Evolutionary conservation across 2,329 filamentous ascomycete species (phyloP).

Genomic region (Fusarium coicis): DNA sequence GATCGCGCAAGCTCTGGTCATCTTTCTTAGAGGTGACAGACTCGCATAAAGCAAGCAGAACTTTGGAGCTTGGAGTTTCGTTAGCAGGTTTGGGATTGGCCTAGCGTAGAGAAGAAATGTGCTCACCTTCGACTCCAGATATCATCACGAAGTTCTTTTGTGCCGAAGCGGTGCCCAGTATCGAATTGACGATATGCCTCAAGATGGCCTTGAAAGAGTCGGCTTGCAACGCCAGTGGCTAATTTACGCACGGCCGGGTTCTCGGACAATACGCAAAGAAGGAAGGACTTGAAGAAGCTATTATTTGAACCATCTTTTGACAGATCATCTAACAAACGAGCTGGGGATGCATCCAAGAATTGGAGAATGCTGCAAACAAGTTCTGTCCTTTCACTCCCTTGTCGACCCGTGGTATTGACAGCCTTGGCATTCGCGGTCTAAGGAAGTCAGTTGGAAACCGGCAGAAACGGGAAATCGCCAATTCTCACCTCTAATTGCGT

Average conservation of each 20-base stretch:
- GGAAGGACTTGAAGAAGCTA: conserved; percentile 61
- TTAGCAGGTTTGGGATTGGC: background rate
- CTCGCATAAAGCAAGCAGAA: conserved; percentile 61
- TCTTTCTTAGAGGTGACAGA: conserved; percentile 56
- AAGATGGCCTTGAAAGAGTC: conserved; percentile 54
- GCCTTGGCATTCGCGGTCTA: conserved; percentile 36
- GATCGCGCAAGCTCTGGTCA: conserved; percentile 56
- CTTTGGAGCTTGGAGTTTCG: conserved; percentile 45
- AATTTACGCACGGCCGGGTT: conserved; percentile 61
- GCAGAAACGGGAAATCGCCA: background rate
- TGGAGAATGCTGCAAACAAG: conserved; percentile 59
- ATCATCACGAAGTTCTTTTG: conserved; percentile 48
- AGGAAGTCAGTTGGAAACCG: background rate
- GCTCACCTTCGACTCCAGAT: conserved; percentile 66
- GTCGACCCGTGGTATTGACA: conserved; percentile 2
- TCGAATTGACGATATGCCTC: conserved; percentile 45
- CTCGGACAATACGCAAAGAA: conserved; percentile 64
- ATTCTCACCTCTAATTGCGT: conserved; percentile 65
- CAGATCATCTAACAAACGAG: conserved; percentile 47
- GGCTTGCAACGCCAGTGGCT: conserved; percentile 59
- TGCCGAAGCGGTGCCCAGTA: conserved; percentile 40
- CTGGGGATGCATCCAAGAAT: conserved; percentile 65
- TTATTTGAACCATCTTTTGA: conserved; percentile 38
- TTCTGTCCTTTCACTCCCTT: conserved; percentile 30
- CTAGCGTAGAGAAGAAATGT: background rate